phyloP scores from a whole-genome alignment of 306 rosid genomes.

The Myrica gale region DNA sequence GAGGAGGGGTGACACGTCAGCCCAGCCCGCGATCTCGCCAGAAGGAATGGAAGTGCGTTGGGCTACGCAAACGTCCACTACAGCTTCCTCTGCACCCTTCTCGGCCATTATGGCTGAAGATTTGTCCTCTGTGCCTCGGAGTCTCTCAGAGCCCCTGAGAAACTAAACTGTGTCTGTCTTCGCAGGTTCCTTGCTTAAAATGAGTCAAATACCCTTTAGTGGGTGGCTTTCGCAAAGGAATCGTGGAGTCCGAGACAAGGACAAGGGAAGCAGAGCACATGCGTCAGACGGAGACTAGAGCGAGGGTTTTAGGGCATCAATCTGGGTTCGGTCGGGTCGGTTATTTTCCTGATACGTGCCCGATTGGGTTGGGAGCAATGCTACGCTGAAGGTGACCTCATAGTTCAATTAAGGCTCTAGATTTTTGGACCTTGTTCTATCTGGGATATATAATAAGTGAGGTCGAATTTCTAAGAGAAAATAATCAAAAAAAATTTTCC shows the following conservation, averaged over 20 bases:
- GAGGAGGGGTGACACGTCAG: conserved; percentile 81
- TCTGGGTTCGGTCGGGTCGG: background rate
- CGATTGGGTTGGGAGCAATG: background rate
- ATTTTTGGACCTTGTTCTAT: too few relatives aligned
- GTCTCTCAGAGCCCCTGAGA: background rate
- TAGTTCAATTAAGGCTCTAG: too few relatives aligned
- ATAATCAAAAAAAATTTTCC: too few relatives aligned
- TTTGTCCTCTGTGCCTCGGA: background rate
- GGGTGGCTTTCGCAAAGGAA: too few relatives aligned
- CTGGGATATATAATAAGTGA: too few relatives aligned
- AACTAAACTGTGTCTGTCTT: background rate
- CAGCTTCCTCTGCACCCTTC: conserved; percentile 31
- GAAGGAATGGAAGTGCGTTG: conserved; percentile 61
- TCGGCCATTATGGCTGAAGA: conserved; percentile 19
- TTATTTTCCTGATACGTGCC: background rate
- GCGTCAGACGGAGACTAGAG: background rate
- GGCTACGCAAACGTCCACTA: conserved; percentile 24
- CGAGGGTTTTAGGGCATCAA: conserved; percentile 1
- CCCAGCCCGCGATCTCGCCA: conserved; percentile 78
- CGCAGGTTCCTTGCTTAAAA: background rate
- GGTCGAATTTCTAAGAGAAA: too few relatives aligned
- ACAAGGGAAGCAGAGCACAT: background rate
- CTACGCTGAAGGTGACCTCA: background rate
- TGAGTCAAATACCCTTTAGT: background rate
- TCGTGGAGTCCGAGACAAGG: background rate